Percentiles rank a stretch among this genome's conserved stretches.
phyloP scores from a whole-genome alignment of 2,329 filamentous ascomycete species.

The Cercospora zeina region DNA sequence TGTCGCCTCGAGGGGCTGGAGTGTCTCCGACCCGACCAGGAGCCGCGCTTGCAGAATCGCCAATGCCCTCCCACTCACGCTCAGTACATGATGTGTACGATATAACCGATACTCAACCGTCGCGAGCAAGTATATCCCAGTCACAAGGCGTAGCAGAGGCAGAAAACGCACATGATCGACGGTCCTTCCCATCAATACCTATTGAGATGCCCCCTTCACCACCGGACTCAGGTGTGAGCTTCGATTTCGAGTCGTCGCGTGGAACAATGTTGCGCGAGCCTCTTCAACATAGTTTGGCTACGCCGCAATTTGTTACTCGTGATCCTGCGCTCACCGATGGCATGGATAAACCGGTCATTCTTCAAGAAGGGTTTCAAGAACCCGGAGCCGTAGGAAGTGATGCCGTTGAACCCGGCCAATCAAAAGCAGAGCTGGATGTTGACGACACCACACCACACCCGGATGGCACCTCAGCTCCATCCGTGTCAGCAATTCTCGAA shows the following conservation, averaged over 20 bases:
- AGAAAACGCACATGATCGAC: conserved; percentile 8
- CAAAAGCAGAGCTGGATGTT: background rate
- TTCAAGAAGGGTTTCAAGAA: conserved; percentile 8
- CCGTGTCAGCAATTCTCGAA: conserved; percentile 3
- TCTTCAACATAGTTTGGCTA: background rate
- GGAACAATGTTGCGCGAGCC: conserved; percentile 7
- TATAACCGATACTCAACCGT: conserved; percentile 4
- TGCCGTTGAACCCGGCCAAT: conserved; percentile 13
- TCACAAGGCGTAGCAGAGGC: background rate
- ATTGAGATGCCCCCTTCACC: conserved; percentile 41
- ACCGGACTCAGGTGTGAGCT: conserved; percentile 39
- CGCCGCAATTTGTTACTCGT: conserved; percentile 6
- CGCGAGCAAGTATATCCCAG: conserved; percentile 11
- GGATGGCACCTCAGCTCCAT: conserved; percentile 1
- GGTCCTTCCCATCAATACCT: conserved; percentile 37
- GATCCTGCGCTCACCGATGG: background rate
- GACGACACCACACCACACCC: background rate
- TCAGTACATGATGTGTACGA: background rate
- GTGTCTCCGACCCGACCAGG: background rate
- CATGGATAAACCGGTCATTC: background rate
- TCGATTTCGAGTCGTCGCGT: conserved; percentile 27
- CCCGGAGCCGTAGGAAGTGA: background rate
- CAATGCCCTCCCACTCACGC: background rate
- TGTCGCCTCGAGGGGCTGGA: background rate
- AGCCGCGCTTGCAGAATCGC: background rate